Base-by-base conservation (phyloP, 2,329 filamentous ascomycete species). In the Penicillium sp. region DNA sequence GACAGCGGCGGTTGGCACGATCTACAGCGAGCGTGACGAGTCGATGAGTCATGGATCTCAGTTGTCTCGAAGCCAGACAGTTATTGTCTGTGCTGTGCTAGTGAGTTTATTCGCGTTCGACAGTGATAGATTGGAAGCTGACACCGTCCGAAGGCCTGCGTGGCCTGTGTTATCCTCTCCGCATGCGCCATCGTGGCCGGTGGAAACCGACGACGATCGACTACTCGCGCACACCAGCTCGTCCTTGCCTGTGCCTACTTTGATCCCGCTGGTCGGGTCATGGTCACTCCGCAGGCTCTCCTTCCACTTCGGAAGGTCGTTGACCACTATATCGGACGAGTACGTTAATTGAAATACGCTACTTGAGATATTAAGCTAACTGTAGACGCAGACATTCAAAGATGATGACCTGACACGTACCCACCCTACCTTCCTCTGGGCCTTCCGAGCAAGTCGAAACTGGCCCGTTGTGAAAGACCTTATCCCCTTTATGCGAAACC, bases 341-440 rank as follows among this genome's bases (percentile, higher is more conserved):
- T 83, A 63, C 53, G 71, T 60, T 31, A n/a, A 16, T 25, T 6
- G 5, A 8, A 6, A 5, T 20, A 14, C 25, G 24, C 35, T 10
- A 16, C n/a, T 35, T 18, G 6, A 35, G 20, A 25, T 35, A 44
- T 42, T 51, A 67, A 63, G 41, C 4, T 31, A 71, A 58, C 56
- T 72, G 67, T 41, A 18, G 14, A 27, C 49, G 5, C 45, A 75
- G 71, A 75, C 69, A 7, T 84, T 83, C 25, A 82, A 86, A 47
- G 83, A 86, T 53, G 89, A 95, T 54, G 82, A 86, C 13, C 92
- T 96, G 63, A 85, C 84, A 50, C 84, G 85, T 22, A 82, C 83
- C 0, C 90, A 95, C 65, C 83, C 88, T 0, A 83, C 92, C 1
- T 95, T 94, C 70, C 84, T 91, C 44, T 95, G 91, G 91, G 86